Base-by-base conservation (phyloP, 2,329 filamentous ascomycete genomes). In the Claviceps monticola region DNA sequence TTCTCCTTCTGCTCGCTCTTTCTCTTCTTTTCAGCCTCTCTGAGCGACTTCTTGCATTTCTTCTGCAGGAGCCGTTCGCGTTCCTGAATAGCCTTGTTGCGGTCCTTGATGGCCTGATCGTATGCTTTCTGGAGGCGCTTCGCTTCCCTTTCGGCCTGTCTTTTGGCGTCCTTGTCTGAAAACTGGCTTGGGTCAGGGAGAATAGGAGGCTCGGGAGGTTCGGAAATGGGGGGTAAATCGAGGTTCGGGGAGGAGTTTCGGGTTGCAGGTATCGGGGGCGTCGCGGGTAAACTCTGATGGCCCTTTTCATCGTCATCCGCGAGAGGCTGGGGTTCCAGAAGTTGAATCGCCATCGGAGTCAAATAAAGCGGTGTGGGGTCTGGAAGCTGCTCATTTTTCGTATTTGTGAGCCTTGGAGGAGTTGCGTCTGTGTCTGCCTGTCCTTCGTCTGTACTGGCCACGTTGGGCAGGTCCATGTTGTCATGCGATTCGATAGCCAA, bases 131-230 rank as follows among this genome's bases (percentile, higher is more conserved):
- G 70, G 1, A 73, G 71, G 13, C 76, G 74, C 49, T 79, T 78
- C 51, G 80, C 74, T 59, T 88, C 83, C 53, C 83, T 85, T 59
- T 87, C 81, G 1, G 82, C 83, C 42, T 80, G 73, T 59, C 85
- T 87, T 8, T 80, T 78, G 29, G 78, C 71, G 6, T 80, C 76
- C 59, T 83, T 83, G 64, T 87, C 80, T 2, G 74, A 68, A 61
- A 79, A 82, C 46, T 72, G 67, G 45, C 72, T 70, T 1, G 82
- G 63, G 57, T 88, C 75, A 1, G 83, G 75, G 7, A 61, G 53
- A 1, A 56, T 54, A 3, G 64, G 67, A 2, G 71, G 66, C 5
- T 68, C 56, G 1, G 84, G 84, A 3, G 75, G 59, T 8, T 72
- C 65, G 2, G 74, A 72, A 37, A 78, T 68, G 0, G 68, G 59